Evolutionary conservation across 2,329 filamentous ascomycete species (phyloP), one percentile per base, ranked within the genome.

Genomic region (Arachnomyces sp.): DNA sequence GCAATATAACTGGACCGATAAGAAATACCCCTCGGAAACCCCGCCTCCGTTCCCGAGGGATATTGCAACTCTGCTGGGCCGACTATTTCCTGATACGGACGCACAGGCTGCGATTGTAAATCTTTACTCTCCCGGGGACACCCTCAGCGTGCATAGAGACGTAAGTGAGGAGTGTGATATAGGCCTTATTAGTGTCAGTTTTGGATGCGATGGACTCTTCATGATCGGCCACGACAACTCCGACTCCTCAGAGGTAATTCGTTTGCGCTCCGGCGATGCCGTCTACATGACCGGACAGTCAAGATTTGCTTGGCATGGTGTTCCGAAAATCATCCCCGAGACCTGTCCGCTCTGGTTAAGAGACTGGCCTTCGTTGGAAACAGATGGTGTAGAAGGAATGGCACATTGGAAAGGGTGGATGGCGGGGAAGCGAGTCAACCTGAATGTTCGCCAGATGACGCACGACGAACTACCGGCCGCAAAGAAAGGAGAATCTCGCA

Each of bases 1-100:
- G 0, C 92, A 96, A 60, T 96, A 96, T 61, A 85, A 96, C 66
- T 96, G 90, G 92, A 93, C 88, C 0, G 76, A 78, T 42, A 89
- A 94, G 49, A 67, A 77, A 9, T 96, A 96, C 56, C 88, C 89
- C 0, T 59, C 69, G 7, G 71, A 73, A n/a, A 44, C 59, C 3
- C 81, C 84, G 1, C 86, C 86, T 0, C 54, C 66, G 0, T 95
- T 95, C 51, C 89, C 90, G 0, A 31, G 59, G 1, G 87, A 94
- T 55, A 73, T 93, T 36, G 77, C 78, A 3, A 60, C 57, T 1
- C 74, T 94, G 6, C 66, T 95, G 1, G 71, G 78, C 40, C 64
- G 64, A 0, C 61, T 92, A 0, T 96, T 94, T 50, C 84, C 87
- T 0, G 71, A 78, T 8, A 92, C 89, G 11, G 70, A 74, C 38